Evolutionary conservation across 31 red algal genomes (phyloP), one percentile per base, ranked within the genome.

Genomic region (Porphyra umbilicalis): DNA sequence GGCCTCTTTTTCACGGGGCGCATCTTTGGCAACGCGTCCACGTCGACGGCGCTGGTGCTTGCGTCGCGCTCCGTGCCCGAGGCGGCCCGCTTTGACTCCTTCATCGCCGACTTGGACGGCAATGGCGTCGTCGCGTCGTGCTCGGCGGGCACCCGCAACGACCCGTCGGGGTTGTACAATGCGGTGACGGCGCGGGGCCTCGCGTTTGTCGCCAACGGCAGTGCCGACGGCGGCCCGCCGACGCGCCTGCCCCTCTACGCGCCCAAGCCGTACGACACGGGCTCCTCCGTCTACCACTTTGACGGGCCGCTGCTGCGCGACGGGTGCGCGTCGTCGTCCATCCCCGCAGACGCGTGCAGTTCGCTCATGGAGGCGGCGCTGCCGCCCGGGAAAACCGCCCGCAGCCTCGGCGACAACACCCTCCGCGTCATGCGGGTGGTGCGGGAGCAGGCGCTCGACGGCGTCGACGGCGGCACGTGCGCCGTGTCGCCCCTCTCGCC

Each of bases 1-100:
- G 92, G 92, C 15, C 85, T 95, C 77, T 90, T 90, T 39, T 91
- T 95, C 33, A 75, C 84, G 18, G 92, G 92, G 14, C 81, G 77
- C 25, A 46, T 95, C 36, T 40, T 75, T 8, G 79, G 39, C n/a
- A 67, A 78, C 20, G 25, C 4, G 25, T n/a, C 0, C 13, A 25
- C 6, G 25, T n/a, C 18, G 25, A 18, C 25, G 57, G 20, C 30
- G 57, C 6, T 18, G 38, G 7, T n/a, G 57, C 30, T n/a, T 39
- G 38, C 7, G 7, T 6, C 7, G 7, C 38, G 38, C 38, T 18
- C 25, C 25, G 57, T 18, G 25, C 25, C 25, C 13, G 57, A 71
- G 25, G 84, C 89, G 8, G 79, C 80, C 25, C 84, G 89, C 33
- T 92, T 92, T 76, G 89, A 92, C 40, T 57, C 83, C 33, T 92